Evolutionary conservation across 148 eudicot genomes (phyloP), one percentile per base, ranked within the genome.

Genomic region (Bassia scoparia): DNA sequence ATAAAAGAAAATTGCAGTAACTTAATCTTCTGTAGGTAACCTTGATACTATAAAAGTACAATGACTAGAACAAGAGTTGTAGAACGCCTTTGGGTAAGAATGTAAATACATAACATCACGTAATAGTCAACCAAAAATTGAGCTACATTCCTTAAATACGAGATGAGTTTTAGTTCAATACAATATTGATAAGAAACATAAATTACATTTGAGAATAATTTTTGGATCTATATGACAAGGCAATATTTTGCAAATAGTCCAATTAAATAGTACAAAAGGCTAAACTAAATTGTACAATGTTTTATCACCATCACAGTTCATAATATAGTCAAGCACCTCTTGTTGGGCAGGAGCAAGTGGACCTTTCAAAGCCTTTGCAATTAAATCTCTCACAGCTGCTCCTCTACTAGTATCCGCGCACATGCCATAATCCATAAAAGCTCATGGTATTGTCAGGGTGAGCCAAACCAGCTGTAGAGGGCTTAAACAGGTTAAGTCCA

Each of bases 351-450:
- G 91, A 66, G 87, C 88, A 72, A 95, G 93, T 46, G 96, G 84
- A 49, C 96, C 98, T 85, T 91, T 95, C 81, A 91, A 83, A 72
- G 98, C 98, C 86, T 89, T 91, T 53, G 91, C 85, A 69, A 95
- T 89, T 58, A 91, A 81, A 80, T 91, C 98, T 76, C 96, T 84
- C n/a, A 95, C 93, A 46, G 96, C 90, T 3, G 87, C 91, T 71
- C 90, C 97, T 83, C 90, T 89, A 77, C 97, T 95, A 34, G 93
- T 91, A 83, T 95, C 98, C 54, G 96, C 96, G 65, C 96, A 95
- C 97, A 95, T 95, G 77, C 92, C 96, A 78, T 87, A 82, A 82
- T 95, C 98, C 98, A 95, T 80, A 89, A 77, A 81, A 92, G 97
- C 81, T 95, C 97, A 72, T 95, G 96, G 70, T 77, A 76, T 85